phyloP scores from a whole-genome alignment of 2,329 filamentous ascomycete genomes.

The Pseudocercospora macadamiae region DNA sequence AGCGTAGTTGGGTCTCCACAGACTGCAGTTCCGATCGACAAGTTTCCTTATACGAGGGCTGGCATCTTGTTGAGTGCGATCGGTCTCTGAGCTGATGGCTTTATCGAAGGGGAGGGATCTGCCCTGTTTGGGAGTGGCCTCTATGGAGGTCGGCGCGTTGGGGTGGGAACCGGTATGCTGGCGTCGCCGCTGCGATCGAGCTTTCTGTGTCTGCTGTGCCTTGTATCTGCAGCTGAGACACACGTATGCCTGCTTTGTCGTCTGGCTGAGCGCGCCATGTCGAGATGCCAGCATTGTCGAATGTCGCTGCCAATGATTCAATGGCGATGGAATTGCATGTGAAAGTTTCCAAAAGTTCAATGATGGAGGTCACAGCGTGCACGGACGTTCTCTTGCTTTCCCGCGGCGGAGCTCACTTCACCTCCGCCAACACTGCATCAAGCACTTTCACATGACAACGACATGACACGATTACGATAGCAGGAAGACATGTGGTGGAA shows the following conservation, averaged over 20 bases:
- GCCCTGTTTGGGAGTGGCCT: too few relatives aligned
- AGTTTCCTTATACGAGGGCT: too few relatives aligned
- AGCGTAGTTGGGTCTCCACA: too few relatives aligned
- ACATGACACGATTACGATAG: not conserved
- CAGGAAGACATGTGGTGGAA: not conserved
- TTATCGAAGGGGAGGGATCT: not conserved
- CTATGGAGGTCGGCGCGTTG: too few relatives aligned
- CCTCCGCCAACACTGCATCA: not conserved
- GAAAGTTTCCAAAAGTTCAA: not conserved
- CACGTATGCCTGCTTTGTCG: slow-evolving; percentile 25
- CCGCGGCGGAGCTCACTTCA: not conserved
- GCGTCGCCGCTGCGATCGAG: not conserved
- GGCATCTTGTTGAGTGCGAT: too few relatives aligned
- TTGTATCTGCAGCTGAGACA: slow-evolving; percentile 30
- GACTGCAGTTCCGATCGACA: too few relatives aligned
- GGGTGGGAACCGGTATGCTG: not conserved
- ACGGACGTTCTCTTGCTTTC: too few relatives aligned
- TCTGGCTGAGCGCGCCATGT: slow-evolving; percentile 15
- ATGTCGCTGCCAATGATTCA: not conserved
- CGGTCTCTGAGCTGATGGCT: not conserved
- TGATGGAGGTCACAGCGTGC: too few relatives aligned
- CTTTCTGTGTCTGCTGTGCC: slow-evolving; percentile 13
- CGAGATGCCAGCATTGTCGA: slow-evolving; percentile 24
- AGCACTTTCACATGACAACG: not conserved
- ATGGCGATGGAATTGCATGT: not conserved